Conservation (phyloP, 805 yeast species). For the Kodamaea kaohsiungensis region DNA sequence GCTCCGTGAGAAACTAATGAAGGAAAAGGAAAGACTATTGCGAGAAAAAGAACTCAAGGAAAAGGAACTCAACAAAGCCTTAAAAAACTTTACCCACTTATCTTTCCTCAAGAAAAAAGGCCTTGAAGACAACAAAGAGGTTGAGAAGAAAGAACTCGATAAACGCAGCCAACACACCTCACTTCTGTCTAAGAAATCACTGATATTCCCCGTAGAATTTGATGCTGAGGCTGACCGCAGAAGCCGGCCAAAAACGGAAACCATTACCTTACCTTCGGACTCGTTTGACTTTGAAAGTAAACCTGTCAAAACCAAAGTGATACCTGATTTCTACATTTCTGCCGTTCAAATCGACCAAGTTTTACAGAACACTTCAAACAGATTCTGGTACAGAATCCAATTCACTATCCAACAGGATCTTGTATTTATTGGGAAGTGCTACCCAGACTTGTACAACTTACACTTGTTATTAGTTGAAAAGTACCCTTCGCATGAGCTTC, state of each 20-base stretch:
- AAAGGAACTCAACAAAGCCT: background rate
- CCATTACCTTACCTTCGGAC: background rate
- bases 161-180: background rate
- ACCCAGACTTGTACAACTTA: slow-evolving; percentile 39
- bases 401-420: slow-evolving; percentile 18
- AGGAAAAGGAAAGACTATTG: background rate
- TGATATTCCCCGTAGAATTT: background rate
- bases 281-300: background rate
- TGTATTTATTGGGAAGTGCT: slow-evolving; percentile 29
- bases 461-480: slow-evolving; percentile 20
- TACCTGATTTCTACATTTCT: background rate
- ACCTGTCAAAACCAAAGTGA: background rate
- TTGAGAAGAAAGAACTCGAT: background rate
- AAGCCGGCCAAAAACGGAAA: background rate
- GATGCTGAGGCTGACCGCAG: background rate
- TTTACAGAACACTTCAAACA: slow-evolving; percentile 21
- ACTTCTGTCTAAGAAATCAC: background rate
- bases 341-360: slow-evolving; percentile 26
- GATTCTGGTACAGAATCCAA: slow-evolving; percentile 39
- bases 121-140: background rate
- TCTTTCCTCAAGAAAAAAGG: background rate
- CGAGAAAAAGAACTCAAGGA: background rate
- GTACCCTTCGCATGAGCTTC: slow-evolving; percentile 17
- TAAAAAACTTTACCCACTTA: background rate
- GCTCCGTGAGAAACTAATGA: background rate